Conservation (phyloP, 192 early-diverging fungal species). For the Linnemannia schmuckeri region DNA sequence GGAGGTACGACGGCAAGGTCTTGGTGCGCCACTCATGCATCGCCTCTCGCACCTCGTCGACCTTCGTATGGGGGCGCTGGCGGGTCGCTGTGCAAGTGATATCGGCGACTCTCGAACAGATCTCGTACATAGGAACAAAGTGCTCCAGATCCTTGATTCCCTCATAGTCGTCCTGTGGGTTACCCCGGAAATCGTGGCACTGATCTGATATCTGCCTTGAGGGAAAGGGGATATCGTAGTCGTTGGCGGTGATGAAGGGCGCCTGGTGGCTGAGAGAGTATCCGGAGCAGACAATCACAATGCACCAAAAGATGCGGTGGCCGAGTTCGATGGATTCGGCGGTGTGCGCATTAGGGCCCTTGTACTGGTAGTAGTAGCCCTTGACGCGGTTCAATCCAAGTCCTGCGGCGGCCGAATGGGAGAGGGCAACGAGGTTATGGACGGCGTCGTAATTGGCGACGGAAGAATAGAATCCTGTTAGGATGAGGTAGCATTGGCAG, state of each 20-base stretch:
- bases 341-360: conserved; percentile 5
- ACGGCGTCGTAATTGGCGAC: conserved; percentile 44
- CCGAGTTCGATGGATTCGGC: conserved; percentile 33
- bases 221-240: conserved; percentile 49
- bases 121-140: conserved; percentile 52
- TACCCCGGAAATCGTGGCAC: conserved; percentile 18
- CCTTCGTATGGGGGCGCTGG: conserved; percentile 44
- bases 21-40: conserved; percentile 37
- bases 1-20: conserved; percentile 24
- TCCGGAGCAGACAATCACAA: conserved; percentile 51
- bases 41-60: conserved; percentile 37
- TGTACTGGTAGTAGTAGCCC: conserved; percentile 44
- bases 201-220: conserved; percentile 18
- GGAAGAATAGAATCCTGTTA: conserved; percentile 51
- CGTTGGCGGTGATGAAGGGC: conserved; percentile 50
- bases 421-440: conserved; percentile 48
- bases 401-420: conserved; percentile 34
- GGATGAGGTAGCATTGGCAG: conserved; percentile 43
- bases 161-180: conserved; percentile 42
- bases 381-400: conserved; percentile 27
- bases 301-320: conserved; percentile 47
- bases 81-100: conserved; percentile 48
- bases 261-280: conserved; percentile 55
- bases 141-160: conserved; percentile 41
- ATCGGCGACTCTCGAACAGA: conserved; percentile 34